A percentile compares a stretch with the other conserved stretches of the same genome.
Conservation (phyloP, 2,329 filamentous ascomycete genomes). For the Pseudohalonectria lignicola region DNA sequence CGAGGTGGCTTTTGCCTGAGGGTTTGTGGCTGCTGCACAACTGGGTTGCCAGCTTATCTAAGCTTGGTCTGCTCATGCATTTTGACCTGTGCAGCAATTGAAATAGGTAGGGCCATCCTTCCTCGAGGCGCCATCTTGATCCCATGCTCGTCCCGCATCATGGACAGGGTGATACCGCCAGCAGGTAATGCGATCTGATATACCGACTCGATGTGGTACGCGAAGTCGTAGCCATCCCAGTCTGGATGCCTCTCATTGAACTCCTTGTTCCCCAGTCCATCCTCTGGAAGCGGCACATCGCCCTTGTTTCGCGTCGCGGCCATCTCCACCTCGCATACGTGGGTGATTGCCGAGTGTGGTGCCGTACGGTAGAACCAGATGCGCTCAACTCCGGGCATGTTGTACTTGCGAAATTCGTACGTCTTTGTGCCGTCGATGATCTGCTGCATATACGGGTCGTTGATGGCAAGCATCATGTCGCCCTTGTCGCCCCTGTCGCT, state of each 20-base stretch:
- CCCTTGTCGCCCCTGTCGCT: too few species aligned
- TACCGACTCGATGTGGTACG: conserved; percentile 13
- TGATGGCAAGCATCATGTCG: conserved; percentile 6
- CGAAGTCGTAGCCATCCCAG: conserved; percentile 16
- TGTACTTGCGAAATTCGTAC: conserved; percentile 16
- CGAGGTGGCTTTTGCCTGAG: too few species aligned
- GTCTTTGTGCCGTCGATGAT: conserved; percentile 15
- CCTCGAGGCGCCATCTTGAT: neutral
- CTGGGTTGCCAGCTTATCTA: too few species aligned
- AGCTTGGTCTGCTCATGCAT: too few species aligned
- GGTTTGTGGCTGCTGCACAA: too few species aligned
- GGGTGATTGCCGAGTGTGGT: conserved; percentile 14
- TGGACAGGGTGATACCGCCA: neutral
- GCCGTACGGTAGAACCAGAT: conserved; percentile 17
- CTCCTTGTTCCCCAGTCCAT: conserved; percentile 14
- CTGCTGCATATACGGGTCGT: conserved; percentile 11
- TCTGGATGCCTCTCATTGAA: conserved; percentile 12
- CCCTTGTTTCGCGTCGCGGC: conserved; percentile 10
- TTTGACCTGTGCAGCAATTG: too few species aligned
- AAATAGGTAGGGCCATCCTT: neutral
- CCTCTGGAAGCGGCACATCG: conserved; percentile 2
- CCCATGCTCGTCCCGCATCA: neutral
- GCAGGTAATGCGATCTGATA: conserved; percentile 9
- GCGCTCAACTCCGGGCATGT: conserved; percentile 10
- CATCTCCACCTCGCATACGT: conserved; percentile 12